These are phyloP conservation scores for Vanderwaltozyma tropicalis DNA, from an alignment of 805 yeast genomes.

Conservation along the genomic window DNA sequence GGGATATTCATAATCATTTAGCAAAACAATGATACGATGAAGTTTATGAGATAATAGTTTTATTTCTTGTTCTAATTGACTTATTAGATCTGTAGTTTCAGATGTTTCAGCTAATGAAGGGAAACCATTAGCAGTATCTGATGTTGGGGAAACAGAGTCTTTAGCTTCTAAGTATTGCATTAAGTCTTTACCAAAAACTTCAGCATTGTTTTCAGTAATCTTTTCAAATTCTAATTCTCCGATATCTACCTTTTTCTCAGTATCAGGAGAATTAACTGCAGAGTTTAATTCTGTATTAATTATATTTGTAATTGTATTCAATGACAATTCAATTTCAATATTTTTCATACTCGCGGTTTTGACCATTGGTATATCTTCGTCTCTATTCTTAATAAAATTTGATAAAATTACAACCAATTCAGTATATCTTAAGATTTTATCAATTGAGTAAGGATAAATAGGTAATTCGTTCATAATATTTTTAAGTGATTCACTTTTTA, in stretches of 20 bases:
- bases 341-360: background rate
- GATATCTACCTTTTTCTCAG: constrained; percentile 6
- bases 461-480: constrained; percentile 47
- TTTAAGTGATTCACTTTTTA: constrained; percentile 29
- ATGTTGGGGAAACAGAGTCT: background rate
- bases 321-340: background rate
- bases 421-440: constrained; percentile 50
- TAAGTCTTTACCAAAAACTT: constrained; percentile 24
- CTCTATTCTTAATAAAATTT: constrained; percentile 9
- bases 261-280: background rate
- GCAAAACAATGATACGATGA: constrained; percentile 9
- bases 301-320: background rate
- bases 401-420: constrained; percentile 36
- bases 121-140: background rate
- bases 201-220: constrained; percentile 23
- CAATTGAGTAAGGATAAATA: constrained; percentile 57
- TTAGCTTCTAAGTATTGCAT: constrained; percentile 14
- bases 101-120: background rate
- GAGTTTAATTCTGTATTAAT: background rate
- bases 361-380: constrained; percentile 6
- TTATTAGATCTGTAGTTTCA: constrained; percentile 5
- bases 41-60: constrained; percentile 11
- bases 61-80: constrained; percentile 20
- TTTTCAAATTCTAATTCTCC: constrained; percentile 28
- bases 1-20: constrained; percentile 16